These are phyloP conservation scores for Metschnikowia santaceciliae DNA, from an alignment of 805 yeast genomes.

Conservation along the genomic window DNA sequence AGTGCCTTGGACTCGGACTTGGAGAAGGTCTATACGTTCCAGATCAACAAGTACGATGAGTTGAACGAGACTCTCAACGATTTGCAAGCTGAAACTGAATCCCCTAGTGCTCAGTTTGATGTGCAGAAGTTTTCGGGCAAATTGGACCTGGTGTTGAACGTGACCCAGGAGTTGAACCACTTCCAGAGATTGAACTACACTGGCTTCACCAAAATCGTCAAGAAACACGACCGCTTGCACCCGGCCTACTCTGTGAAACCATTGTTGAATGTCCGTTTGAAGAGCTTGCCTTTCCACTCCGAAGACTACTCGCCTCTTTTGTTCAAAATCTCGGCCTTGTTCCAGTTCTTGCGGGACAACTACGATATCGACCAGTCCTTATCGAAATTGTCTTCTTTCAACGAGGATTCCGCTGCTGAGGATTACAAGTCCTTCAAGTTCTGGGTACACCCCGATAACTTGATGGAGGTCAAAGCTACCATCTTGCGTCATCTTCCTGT, in stretches of 20 bases:
- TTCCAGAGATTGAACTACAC: conserved; percentile 91
- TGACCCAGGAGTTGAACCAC: conserved; percentile 82
- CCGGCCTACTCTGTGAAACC: conserved; percentile 87
- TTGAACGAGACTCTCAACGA: conserved; percentile 60
- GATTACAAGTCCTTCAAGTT: conserved; percentile 69
- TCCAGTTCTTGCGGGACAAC: conserved; percentile 77
- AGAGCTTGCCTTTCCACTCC: conserved; percentile 83
- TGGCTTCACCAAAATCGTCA: conserved; percentile 90
- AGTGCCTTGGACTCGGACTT: conserved; percentile 62
- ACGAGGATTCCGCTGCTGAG: conserved; percentile 35
- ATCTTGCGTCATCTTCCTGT: conserved; percentile 92
- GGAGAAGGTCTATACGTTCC: conserved; percentile 75
- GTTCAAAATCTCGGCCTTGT: conserved; percentile 75
- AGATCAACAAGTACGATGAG: conserved; percentile 60
- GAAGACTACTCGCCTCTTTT: conserved; percentile 93
- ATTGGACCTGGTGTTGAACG: conserved; percentile 68
- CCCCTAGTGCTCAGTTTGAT: conserved; percentile 42
- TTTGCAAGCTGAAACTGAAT: conserved; percentile 56
- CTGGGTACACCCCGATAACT: conserved; percentile 95
- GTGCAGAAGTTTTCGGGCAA: conserved; percentile 58
- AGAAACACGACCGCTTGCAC: conserved; percentile 92
- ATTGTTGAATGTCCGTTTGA: conserved; percentile 79
- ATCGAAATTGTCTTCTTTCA: conserved; percentile 47
- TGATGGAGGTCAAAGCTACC: conserved; percentile 97
- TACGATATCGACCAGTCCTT: conserved; percentile 47